These are phyloP conservation scores for Lodderomyces metapsilosis DNA, from an alignment of 1,139 yeast genomes.

Conservation along the genomic window DNA sequence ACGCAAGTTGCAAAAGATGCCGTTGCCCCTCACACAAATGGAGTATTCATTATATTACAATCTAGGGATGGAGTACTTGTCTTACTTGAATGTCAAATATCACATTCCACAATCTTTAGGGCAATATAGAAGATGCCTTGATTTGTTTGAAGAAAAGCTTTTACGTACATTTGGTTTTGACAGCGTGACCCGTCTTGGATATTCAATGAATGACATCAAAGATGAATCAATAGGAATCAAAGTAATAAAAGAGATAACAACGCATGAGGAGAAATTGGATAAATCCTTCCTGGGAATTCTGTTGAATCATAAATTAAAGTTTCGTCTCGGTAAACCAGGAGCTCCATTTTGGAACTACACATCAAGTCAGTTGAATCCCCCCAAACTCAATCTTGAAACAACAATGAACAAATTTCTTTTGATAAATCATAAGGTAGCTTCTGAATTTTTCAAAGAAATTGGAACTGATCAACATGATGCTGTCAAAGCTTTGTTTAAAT, in stretches of 20 bases:
- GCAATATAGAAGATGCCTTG: background rate
- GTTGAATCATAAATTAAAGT: background rate
- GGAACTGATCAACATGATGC: background rate
- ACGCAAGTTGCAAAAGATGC: background rate
- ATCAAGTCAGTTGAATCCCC: background rate
- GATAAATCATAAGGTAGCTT: slow-evolving; percentile 5
- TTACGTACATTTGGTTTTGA: background rate
- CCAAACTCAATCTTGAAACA: slow-evolving; percentile 1
- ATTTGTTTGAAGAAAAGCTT: background rate
- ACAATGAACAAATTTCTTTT: slow-evolving; percentile 7
- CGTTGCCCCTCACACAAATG: background rate
- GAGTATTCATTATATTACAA: background rate
- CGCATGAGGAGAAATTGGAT: background rate
- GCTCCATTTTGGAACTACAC: slow-evolving; percentile 4
- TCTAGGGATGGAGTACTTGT: background rate
- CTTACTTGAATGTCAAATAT: background rate
- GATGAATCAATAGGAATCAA: background rate
- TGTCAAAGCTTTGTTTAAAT: slow-evolving; percentile 6
- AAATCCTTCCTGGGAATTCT: background rate
- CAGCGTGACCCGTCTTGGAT: background rate
- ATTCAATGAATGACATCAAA: background rate
- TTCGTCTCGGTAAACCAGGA: background rate
- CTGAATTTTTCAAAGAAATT: slow-evolving; percentile 2
- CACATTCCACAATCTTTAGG: background rate
- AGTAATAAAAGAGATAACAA: background rate